A percentile compares a stretch with the other conserved stretches of the same genome.
These are phyloP conservation scores for Termitomyces eurrhizus DNA, from an alignment of 768 basidiomycete genomes.

Conservation along the genomic window DNA sequence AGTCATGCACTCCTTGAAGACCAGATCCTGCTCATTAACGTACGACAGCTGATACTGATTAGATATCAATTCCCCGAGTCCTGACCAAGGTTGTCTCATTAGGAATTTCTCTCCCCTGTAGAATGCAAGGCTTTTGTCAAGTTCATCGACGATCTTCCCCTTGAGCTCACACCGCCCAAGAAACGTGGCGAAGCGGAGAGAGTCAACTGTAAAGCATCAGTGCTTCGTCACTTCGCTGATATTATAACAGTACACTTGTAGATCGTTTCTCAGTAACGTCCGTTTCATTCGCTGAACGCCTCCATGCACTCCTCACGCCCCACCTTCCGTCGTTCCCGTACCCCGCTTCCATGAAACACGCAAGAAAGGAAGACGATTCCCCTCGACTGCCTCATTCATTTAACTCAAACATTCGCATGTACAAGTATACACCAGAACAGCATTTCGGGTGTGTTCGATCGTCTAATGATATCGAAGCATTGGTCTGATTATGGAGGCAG, in stretches of 20 bases:
- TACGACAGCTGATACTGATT: slow-evolving; percentile 23
- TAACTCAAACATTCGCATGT: slow-evolving; percentile 73
- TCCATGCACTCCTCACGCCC: slow-evolving; percentile 47
- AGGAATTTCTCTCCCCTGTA: slow-evolving; percentile 54
- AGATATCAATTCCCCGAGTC: not conserved
- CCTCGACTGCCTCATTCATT: slow-evolving; percentile 49
- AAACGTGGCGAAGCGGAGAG: slow-evolving; percentile 70
- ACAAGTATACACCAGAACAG: slow-evolving; percentile 60
- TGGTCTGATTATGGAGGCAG: slow-evolving; percentile 18
- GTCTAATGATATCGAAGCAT: not conserved
- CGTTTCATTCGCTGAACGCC: slow-evolving; percentile 48
- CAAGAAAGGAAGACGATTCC: slow-evolving; percentile 3
- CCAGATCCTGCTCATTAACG: slow-evolving; percentile 61
- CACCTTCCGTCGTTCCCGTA: slow-evolving; percentile 56
- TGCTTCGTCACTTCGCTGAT: not conserved
- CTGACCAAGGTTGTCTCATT: slow-evolving; percentile 4
- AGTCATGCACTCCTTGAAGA: slow-evolving; percentile 52
- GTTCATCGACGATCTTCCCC: slow-evolving; percentile 55
- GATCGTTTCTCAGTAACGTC: slow-evolving; percentile 64
- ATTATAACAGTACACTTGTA: slow-evolving; percentile 18
- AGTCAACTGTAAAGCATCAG: slow-evolving; percentile 55
- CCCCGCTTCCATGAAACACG: slow-evolving; percentile 34
- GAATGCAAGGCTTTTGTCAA: slow-evolving; percentile 61
- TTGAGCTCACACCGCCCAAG: slow-evolving; percentile 67
- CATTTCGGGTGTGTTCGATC: slow-evolving; percentile 51